Evolutionary conservation across 164 flowering plant species (phyloP).

Genomic region (Kalanchoe fedtschenkoi): DNA sequence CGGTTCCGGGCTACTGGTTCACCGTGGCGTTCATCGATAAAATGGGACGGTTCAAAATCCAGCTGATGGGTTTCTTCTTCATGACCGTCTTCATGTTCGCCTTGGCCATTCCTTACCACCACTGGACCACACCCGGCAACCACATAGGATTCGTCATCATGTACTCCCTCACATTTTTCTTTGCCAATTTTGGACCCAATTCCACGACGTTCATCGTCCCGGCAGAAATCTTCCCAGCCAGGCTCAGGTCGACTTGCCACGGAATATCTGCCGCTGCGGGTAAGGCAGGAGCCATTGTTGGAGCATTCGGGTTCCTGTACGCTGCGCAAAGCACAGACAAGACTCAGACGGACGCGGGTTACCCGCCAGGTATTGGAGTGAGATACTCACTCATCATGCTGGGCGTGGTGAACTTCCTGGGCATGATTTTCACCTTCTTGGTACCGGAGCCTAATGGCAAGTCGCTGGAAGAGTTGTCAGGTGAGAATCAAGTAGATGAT

Average conservation of each 20-base stretch:
- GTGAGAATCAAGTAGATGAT: conserved; percentile 20
- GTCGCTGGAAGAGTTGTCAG: conserved; percentile 24
- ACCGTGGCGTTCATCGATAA: conserved; percentile 16
- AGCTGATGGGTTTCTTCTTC: conserved; percentile 25
- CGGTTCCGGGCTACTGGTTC: conserved; percentile 21
- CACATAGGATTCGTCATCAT: conserved; percentile 20
- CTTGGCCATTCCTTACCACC: conserved; percentile 22
- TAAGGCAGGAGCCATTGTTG: conserved; percentile 28
- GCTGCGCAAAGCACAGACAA: conserved; percentile 15
- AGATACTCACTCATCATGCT: conserved; percentile 20
- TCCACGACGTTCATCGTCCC: conserved; percentile 26
- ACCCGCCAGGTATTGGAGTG: conserved; percentile 26
- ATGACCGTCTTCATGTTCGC: conserved; percentile 30
- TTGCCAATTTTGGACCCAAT: conserved; percentile 26
- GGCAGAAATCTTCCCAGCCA: conserved; percentile 25
- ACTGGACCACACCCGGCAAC: conserved; percentile 18
- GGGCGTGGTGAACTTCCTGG: conserved; percentile 17
- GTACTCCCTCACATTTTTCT: conserved; percentile 26
- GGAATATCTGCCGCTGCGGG: conserved; percentile 26
- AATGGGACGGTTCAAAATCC: conserved; percentile 16
- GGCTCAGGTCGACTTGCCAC: conserved; percentile 25
- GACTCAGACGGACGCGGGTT: conserved; percentile 18
- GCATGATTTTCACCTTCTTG: conserved; percentile 21
- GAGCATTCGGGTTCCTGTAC: conserved; percentile 24
- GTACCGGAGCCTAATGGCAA: conserved; percentile 28